Evolutionary conservation across 1,139 yeast genomes (phyloP).

Genomic region (Debaryomycetaceae sp.): DNA sequence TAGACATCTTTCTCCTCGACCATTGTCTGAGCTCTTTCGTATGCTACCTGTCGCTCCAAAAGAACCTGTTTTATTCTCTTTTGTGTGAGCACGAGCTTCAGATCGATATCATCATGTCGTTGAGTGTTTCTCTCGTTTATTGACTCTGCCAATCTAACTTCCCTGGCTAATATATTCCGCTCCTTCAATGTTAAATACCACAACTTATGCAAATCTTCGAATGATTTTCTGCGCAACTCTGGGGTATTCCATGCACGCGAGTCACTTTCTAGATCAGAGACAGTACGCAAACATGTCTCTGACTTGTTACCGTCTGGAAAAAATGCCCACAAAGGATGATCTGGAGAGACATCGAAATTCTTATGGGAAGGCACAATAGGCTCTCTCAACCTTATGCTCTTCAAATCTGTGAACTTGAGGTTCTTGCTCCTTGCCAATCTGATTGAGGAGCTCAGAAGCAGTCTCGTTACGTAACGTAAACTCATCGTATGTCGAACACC

Average conservation of each 20-base stretch:
- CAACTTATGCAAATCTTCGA: constrained; percentile 84
- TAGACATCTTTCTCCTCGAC: constrained; percentile 45
- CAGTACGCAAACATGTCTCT: constrained; percentile 54
- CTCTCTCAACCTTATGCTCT: constrained; percentile 53
- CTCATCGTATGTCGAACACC: not conserved
- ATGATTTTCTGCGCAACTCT: constrained; percentile 86
- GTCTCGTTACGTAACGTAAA: constrained; percentile 9
- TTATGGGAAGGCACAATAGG: constrained; percentile 82
- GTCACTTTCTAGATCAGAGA: constrained; percentile 50
- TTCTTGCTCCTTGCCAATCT: constrained; percentile 22
- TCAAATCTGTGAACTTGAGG: constrained; percentile 26
- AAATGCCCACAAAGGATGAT: constrained; percentile 96
- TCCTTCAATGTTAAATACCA: constrained; percentile 89
- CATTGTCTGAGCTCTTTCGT: constrained; percentile 55
- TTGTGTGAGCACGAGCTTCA: constrained; percentile 36
- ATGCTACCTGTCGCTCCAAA: constrained; percentile 78
- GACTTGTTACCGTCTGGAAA: constrained; percentile 53
- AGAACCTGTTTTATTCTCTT: constrained; percentile 78
- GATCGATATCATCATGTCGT: constrained; percentile 30
- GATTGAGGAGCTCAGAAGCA: constrained; percentile 15
- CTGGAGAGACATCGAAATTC: constrained; percentile 70
- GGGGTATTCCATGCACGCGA: constrained; percentile 87
- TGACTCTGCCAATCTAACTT: constrained; percentile 47
- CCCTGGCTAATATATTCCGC: constrained; percentile 76
- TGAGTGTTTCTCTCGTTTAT: constrained; percentile 24